Evolutionary conservation across 805 yeast species (phyloP), one percentile per base, ranked within the genome.

Genomic region (Candida ipomoeae): DNA sequence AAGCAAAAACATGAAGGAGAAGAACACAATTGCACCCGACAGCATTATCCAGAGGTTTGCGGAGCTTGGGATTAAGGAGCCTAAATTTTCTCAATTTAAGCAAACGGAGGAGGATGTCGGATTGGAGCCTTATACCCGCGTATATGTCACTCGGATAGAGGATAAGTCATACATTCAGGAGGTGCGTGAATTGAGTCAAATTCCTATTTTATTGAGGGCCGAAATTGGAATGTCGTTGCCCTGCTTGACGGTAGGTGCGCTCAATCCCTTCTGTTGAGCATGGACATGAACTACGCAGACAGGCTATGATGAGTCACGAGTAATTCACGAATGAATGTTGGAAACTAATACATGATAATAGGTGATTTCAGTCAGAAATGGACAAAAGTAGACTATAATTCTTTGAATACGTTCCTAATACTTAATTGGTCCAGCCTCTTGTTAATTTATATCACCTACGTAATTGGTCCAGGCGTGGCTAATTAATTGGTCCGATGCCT

Each of bases 171-270:
- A 74, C 61, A 79, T 94, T 44, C 98, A 94, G 72, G 96, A 88
- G 62, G 84, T 92, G 46, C 77, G 80, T 54, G 92, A 88, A 61
- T 71, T 91, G 61, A 78, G 78, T 45, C 84, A 82, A 59, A 85
- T 92, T 44, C 98, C 98, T 8, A 83, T 92, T 32, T 73, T 92
- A 53, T 74, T 94, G 55, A 78, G 97, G 61, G 89, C 97, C 0
- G 98, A 91, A 65, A 82, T 90, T 47, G 97, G 97, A 46, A 89
- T 89, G 91, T 92, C 97, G 2, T 75, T 92, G 48, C 99, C 99
- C 15, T 92, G 97, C 66, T 77, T 92, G 60, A 89, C 97, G 3
- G 96, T 94, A 14, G 80, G 96, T 60, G 87, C 92, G 6, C 74
- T 91, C 62, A 92, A 92, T 62, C 99, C 99, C 32, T 92, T 91